Conservation (phyloP, 805 yeast species). For the Teunomyces atbi region DNA sequence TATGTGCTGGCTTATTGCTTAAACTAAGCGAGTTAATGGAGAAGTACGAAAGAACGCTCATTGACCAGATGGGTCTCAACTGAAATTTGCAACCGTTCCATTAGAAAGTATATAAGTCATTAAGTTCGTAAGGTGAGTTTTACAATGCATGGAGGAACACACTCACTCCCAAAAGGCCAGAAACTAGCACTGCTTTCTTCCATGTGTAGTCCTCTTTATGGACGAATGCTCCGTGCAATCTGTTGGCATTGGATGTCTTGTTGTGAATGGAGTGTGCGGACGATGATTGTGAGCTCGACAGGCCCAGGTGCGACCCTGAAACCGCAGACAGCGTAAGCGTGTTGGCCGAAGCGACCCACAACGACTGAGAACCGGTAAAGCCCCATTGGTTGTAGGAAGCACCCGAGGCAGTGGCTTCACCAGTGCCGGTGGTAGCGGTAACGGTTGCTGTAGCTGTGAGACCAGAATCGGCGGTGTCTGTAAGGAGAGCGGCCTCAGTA, state of each 20-base stretch:
- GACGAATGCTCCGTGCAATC: constrained; percentile 9
- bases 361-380: constrained; percentile 38
- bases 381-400: constrained; percentile 41
- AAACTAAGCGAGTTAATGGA: constrained; percentile 22
- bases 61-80: constrained; percentile 22
- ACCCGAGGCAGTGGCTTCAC: constrained; percentile 5
- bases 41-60: constrained; percentile 26
- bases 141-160: constrained; percentile 11
- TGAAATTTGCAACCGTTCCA: background rate
- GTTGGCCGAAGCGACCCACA: constrained; percentile 26
- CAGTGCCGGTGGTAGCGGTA: constrained; percentile 9
- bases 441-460: constrained; percentile 9
- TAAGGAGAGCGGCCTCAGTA: constrained; percentile 4
- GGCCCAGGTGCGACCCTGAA: constrained; percentile 4
- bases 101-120: background rate
- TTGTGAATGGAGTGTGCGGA: constrained; percentile 14
- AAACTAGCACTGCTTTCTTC: constrained; percentile 16
- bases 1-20: constrained; percentile 41
- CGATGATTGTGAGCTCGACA: constrained; percentile 8
- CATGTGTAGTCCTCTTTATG: constrained; percentile 14
- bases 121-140: background rate
- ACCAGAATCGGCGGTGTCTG: constrained; percentile 3
- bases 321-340: background rate
- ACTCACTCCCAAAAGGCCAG: constrained; percentile 15
- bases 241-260: constrained; percentile 20